These are phyloP conservation scores for Corymbia calophylla DNA, from an alignment of 441 rosid species.

Conservation along the genomic window DNA sequence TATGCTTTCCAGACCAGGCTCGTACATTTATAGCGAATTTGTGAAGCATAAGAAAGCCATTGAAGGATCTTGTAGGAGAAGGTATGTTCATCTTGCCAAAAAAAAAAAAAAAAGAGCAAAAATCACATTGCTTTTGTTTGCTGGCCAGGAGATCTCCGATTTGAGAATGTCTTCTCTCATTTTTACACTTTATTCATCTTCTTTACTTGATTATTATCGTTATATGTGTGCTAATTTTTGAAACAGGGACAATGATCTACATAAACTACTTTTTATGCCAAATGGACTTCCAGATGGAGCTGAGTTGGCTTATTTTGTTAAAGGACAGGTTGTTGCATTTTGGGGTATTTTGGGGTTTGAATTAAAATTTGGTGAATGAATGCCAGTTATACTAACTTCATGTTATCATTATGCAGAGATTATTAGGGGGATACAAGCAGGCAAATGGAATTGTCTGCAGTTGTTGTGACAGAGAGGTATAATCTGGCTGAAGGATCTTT, in stretches of 20 bases:
- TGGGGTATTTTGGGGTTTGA: background rate
- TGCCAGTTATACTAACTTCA: background rate
- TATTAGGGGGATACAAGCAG: slow-evolving; percentile 71
- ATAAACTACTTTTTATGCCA: slow-evolving; percentile 79
- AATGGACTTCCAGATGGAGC: slow-evolving; percentile 94
- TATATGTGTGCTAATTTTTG: background rate
- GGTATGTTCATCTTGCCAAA: slow-evolving; percentile 19
- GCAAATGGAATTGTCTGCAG: slow-evolving; percentile 81
- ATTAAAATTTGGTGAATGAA: background rate
- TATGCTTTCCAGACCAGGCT: slow-evolving; percentile 37
- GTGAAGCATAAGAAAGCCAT: slow-evolving; percentile 48
- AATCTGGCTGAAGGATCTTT: background rate
- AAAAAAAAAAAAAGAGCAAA: background rate
- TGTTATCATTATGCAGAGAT: slow-evolving; percentile 31
- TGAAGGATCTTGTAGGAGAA: slow-evolving; percentile 58
- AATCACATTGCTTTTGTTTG: background rate
- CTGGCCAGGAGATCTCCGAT: background rate
- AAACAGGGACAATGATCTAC: slow-evolving; percentile 89
- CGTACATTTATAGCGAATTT: slow-evolving; percentile 19
- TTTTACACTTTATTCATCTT: background rate
- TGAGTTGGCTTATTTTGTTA: slow-evolving; percentile 69
- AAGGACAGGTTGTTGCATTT: slow-evolving; percentile 64
- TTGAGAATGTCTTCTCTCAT: background rate
- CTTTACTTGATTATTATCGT: background rate
- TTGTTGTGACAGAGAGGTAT: slow-evolving; percentile 81